A percentile compares a stretch with the other conserved stretches of the same genome.
phyloP scores from a whole-genome alignment of 208 protist genomes.

The Trypanosoma boissoni region DNA sequence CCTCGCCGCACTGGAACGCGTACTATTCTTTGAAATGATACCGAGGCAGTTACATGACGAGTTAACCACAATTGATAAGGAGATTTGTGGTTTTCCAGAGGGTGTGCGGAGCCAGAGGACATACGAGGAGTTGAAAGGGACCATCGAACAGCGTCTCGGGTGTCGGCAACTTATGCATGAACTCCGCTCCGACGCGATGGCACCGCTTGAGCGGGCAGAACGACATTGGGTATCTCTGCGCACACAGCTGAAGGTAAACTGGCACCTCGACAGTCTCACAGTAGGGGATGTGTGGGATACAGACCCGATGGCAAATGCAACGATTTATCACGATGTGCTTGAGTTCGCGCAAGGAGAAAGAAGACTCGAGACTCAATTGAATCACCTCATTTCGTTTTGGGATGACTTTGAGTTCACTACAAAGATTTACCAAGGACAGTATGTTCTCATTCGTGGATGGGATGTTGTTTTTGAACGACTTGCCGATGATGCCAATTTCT shows the following conservation, averaged over 20 bases:
- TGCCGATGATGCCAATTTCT: constrained; percentile 93
- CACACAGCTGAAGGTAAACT: constrained; percentile 89
- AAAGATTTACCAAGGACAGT: constrained; percentile 94
- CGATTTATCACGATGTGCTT: constrained; percentile 94
- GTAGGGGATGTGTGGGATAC: constrained; percentile 88
- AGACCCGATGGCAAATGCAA: constrained; percentile 89
- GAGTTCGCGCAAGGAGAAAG: constrained; percentile 82
- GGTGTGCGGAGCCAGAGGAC: constrained; percentile 33
- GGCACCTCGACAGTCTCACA: constrained; percentile 84
- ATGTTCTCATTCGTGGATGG: constrained; percentile 95
- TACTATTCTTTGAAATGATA: constrained; percentile 93
- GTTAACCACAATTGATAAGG: constrained; percentile 56
- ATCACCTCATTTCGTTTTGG: constrained; percentile 93
- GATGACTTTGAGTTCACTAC: constrained; percentile 90
- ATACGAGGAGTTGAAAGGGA: constrained; percentile 53
- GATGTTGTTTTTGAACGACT: constrained; percentile 95
- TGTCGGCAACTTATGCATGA: constrained; percentile 85
- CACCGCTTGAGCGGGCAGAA: constrained; percentile 65
- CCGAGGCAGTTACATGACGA: constrained; percentile 85
- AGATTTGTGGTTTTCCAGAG: constrained; percentile 54
- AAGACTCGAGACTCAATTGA: constrained; percentile 82
- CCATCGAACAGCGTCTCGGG: constrained; percentile 42
- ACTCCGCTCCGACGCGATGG: constrained; percentile 93
- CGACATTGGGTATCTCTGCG: constrained; percentile 79
- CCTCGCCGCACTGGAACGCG: constrained; percentile 85